Evolutionary conservation across 179 eudicot genomes (phyloP).

Genomic region (Silene vulgaris): DNA sequence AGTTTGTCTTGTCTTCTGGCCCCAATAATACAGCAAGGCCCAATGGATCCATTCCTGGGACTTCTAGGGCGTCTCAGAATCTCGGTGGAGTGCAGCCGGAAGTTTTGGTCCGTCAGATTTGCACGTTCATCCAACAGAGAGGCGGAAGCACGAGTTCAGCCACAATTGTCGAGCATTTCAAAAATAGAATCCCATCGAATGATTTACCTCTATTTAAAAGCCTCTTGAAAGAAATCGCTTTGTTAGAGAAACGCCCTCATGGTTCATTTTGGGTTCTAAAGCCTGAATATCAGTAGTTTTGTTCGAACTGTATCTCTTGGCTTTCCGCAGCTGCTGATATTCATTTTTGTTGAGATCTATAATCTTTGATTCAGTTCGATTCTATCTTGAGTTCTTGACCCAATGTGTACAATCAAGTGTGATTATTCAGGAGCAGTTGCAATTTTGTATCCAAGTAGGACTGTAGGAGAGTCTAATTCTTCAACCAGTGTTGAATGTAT

Average conservation of each 20-base stretch:
- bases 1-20: slow-evolving; percentile 43
- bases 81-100: slow-evolving; percentile 62
- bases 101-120: slow-evolving; percentile 68
- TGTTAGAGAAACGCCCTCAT: slow-evolving; percentile 48
- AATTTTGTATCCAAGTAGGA: slow-evolving; percentile 13
- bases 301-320: slow-evolving; percentile 9
- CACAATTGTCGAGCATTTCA: slow-evolving; percentile 70
- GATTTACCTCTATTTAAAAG: slow-evolving; percentile 83
- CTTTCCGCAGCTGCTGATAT: neutral
- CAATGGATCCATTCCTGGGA: slow-evolving; percentile 25
- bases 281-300: slow-evolving; percentile 48
- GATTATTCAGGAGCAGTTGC: neutral
- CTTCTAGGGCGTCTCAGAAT: slow-evolving; percentile 40
- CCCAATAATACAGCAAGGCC: slow-evolving; percentile 30
- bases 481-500: neutral
- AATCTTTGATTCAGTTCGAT: neutral
- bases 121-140: slow-evolving; percentile 69
- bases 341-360: neutral
- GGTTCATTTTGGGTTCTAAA: slow-evolving; percentile 86
- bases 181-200: slow-evolving; percentile 65
- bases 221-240: slow-evolving; percentile 88
- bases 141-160: slow-evolving; percentile 68
- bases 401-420: neutral
- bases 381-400: neutral
- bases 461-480: neutral